Percentiles rank a stretch among this genome's conserved stretches.
phyloP scores from a whole-genome alignment of 208 protist species.

The Trypanosoma vivax region DNA sequence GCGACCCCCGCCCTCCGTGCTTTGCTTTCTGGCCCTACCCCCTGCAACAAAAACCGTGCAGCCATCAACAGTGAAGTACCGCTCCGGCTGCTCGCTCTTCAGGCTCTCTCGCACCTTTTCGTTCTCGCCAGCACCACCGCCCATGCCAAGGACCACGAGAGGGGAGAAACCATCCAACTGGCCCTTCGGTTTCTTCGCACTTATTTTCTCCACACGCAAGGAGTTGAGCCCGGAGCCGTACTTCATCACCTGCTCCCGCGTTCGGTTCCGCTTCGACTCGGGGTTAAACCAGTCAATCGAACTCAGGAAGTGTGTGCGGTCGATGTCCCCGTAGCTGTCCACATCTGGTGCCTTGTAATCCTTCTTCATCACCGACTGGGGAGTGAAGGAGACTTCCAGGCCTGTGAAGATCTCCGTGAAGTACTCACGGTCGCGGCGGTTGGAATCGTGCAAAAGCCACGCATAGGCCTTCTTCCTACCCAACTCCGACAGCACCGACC shows the following conservation, averaged over 20 bases:
- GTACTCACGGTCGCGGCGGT: conserved; percentile 32
- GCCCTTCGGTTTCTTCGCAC: conserved; percentile 71
- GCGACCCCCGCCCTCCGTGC: no score
- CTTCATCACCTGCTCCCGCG: conserved; percentile 23
- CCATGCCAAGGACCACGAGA: conserved; percentile 39
- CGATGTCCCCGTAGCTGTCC: conserved; percentile 30
- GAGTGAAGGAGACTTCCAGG: conserved; percentile 43
- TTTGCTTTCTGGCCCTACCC: conserved; percentile 9
- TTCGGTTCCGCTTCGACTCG: conserved; percentile 31
- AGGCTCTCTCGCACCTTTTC: conserved; percentile 43
- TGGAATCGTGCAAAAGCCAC: conserved; percentile 59
- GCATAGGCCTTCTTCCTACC: conserved; percentile 48
- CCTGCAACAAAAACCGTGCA: conserved; percentile 76
- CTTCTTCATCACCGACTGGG: conserved; percentile 43
- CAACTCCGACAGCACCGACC: conserved; percentile 31
- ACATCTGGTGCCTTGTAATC: conserved; percentile 58
- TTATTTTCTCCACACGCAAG: neutral
- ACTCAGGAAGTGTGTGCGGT: conserved; percentile 62
- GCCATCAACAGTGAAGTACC: conserved; percentile 68
- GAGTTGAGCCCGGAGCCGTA: conserved; percentile 6
- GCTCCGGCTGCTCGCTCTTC: conserved; percentile 29
- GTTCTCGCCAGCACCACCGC: conserved; percentile 43
- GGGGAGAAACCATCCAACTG: conserved; percentile 81
- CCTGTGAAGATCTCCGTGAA: conserved; percentile 81
- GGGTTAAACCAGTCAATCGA: conserved; percentile 62